Base-by-base conservation (phyloP, 306 rosid genomes). In the Carpinus fangiana region DNA sequence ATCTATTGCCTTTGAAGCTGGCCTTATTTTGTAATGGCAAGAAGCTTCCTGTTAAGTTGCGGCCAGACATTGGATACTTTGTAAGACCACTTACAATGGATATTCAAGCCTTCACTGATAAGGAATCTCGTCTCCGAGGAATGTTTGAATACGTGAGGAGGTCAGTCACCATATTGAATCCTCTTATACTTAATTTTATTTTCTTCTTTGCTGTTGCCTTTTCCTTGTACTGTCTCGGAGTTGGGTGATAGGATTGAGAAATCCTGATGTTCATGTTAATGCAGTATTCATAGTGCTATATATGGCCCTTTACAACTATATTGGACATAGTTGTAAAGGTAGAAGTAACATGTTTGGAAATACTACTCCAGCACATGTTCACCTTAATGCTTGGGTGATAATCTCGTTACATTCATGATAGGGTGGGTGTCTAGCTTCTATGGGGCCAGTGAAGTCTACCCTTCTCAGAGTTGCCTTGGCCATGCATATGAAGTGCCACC, bases 41-140 rank as follows among this genome's bases (percentile, higher is more conserved):
- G 80, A 93, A 72, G 79, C 81, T 86, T 83, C 86, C 90, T 61
- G 94, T 92, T 62, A 95, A 83, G 78, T 75, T 96, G 78, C 86
- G 91, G 86, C 99, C 99, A 12, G 98, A 93, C 81, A 91, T 96
- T 77, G 99, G 97, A 77, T 96, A 91, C 84, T 93, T 96, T 62
- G 86, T 96, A 50, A 90, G 86, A 79, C 90, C 97, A 45, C 90
- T 90, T 75, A 86, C 90, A 3, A 72, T 96, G 85, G 90, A 80
- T 72, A 75, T 76, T 52, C 93, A 89, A 76, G 84, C 79, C 80
- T 96, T 91, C 86, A 85, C 84, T 69, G 81, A 82, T 36, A 87
- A 86, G 81, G 99, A 87, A 83, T 91, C 96, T 80, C 88, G 57
- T 60, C 98, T 96, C 59, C 95, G 83, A n/a, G 97, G 98, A 85